phyloP scores from a whole-genome alignment of 495 filamentous ascomycete genomes.

The Filosporella fistucella region DNA sequence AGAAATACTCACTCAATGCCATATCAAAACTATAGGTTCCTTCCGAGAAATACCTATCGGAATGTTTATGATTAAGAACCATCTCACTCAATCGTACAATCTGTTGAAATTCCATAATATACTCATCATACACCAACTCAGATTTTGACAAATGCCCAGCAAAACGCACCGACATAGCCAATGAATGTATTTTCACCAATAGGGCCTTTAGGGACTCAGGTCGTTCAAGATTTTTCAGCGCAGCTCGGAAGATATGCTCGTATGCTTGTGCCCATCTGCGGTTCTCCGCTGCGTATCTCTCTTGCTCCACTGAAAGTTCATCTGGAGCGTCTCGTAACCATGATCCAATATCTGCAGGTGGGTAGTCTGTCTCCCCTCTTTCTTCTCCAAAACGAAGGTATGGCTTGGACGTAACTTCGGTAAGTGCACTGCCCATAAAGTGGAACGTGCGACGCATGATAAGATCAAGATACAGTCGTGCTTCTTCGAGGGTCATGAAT shows the following conservation, averaged over 20 bases:
- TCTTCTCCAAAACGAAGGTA: neutral
- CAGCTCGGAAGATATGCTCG: constrained; percentile 1
- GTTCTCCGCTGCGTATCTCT: constrained; percentile 7
- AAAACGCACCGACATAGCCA: neutral
- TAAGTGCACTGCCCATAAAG: constrained; percentile 5
- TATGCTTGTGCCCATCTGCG: constrained; percentile 7
- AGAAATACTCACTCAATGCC: no score
- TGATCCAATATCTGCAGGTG: neutral
- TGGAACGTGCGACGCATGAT: constrained; percentile 17
- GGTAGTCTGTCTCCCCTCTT: neutral
- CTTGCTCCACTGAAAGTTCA: constrained; percentile 8
- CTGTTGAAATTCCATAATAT: neutral
- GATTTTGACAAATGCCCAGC: constrained; percentile 4
- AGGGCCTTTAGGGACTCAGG: neutral
- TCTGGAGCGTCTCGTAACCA: neutral
- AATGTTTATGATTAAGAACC: neutral
- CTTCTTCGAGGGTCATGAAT: constrained; percentile 5
- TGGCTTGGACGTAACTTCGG: neutral
- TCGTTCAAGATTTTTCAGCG: neutral
- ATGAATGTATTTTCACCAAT: constrained; percentile 8
- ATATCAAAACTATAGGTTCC: constrained; percentile 1
- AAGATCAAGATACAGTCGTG: constrained; percentile 12
- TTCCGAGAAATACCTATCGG: neutral
- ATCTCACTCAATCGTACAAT: constrained; percentile 1
- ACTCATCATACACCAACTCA: constrained; percentile 9